Conservation (phyloP, 2,329 filamentous ascomycete species). For the Alternaria triticina region DNA sequence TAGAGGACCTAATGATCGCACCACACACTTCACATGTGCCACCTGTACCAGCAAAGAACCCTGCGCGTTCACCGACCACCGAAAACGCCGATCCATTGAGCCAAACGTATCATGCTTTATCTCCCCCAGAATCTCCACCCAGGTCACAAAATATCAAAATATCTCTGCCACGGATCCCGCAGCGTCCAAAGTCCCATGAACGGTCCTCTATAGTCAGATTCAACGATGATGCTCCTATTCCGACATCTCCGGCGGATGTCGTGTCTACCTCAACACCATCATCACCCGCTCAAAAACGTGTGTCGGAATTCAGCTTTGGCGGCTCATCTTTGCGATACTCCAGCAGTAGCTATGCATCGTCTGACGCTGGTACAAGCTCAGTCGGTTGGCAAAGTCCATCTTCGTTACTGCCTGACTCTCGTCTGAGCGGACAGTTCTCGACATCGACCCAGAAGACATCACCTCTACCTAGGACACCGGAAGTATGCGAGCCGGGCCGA, state of each 20-base stretch:
- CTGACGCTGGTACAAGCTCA: conserved; percentile 60
- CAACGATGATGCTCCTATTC: not conserved
- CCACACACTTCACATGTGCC: conserved; percentile 11
- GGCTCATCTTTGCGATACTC: conserved; percentile 88
- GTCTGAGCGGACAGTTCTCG: conserved; percentile 12
- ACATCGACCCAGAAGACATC: conserved; percentile 19
- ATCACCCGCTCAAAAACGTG: conserved; percentile 24
- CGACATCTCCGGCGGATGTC: conserved; percentile 14
- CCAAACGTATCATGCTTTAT: not conserved
- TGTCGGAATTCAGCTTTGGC: conserved; percentile 49
- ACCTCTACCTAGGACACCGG: conserved; percentile 20
- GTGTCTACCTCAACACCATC: conserved; percentile 9
- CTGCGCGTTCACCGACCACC: conserved; percentile 23
- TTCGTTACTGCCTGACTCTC: conserved; percentile 13
- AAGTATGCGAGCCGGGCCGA: conserved; percentile 19
- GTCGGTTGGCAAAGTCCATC: conserved; percentile 19
- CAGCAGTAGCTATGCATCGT: conserved; percentile 82
- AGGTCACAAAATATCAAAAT: conserved; percentile 6
- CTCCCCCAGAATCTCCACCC: not conserved
- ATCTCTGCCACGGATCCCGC: conserved; percentile 9
- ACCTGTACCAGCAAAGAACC: conserved; percentile 20
- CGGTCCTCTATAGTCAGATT: conserved; percentile 8
- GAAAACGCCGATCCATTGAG: conserved; percentile 5
- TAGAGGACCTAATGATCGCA: conserved; percentile 32
- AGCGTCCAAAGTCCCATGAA: conserved; percentile 1